phyloP scores from a whole-genome alignment of 306 rosid genomes.

The Vicia sativa region DNA sequence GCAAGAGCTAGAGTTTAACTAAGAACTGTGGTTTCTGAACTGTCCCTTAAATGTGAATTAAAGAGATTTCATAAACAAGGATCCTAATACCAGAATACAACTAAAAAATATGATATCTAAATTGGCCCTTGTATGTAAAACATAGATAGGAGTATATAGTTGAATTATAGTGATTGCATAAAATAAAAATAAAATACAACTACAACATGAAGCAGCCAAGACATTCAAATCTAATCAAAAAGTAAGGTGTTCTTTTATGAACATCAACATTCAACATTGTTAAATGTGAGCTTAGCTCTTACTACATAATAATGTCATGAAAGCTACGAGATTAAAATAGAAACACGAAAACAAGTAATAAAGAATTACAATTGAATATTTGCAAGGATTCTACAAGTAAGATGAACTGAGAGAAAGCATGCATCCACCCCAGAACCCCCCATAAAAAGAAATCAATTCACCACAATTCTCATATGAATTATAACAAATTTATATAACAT shows the following conservation, averaged over 20 bases:
- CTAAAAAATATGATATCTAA: background rate
- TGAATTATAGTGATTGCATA: background rate
- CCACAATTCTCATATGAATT: constrained; percentile 45
- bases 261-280: constrained; percentile 29
- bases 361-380: constrained; percentile 56
- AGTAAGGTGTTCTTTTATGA: constrained; percentile 28
- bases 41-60: too few species aligned
- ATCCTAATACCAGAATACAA: background rate
- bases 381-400: constrained; percentile 46
- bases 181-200: background rate
- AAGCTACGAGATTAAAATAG: constrained; percentile 32
- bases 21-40: background rate
- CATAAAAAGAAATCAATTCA: constrained; percentile 40
- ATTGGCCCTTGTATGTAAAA: background rate
- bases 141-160: too few species aligned
- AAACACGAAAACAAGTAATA: constrained; percentile 38
- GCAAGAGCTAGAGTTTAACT: background rate
- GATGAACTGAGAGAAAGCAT: constrained; percentile 38
- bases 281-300: constrained; percentile 31
- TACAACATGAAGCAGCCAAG: background rate
- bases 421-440: constrained; percentile 37
- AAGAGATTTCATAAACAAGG: too few species aligned
- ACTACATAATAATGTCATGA: constrained; percentile 19
- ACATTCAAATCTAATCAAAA: constrained; percentile 20
- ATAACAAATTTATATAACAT: constrained; percentile 46